These are phyloP conservation scores for Hemisphaericaspora xylanilytica DNA, from an alignment of 1,139 yeast species.

Conservation along the genomic window DNA sequence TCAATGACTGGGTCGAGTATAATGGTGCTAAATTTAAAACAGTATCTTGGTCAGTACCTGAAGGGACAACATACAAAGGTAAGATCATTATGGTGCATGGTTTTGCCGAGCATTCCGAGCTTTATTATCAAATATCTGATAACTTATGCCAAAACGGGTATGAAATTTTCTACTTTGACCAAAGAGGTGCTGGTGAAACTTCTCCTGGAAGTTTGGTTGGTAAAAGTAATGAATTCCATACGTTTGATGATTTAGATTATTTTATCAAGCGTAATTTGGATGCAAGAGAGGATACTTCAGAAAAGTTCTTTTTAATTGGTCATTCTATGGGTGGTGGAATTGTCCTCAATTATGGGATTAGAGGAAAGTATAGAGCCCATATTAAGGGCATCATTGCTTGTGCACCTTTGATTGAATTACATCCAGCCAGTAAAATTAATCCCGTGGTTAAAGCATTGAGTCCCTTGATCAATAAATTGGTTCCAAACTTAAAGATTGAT, in stretches of 20 bases:
- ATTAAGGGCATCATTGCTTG: slow-evolving; percentile 57
- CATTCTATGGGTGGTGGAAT: slow-evolving; percentile 98
- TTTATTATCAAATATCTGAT: slow-evolving; percentile 62
- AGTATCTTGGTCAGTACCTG: slow-evolving; percentile 40
- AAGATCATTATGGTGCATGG: slow-evolving; percentile 74
- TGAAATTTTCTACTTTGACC: slow-evolving; percentile 77
- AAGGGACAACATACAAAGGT: slow-evolving; percentile 43
- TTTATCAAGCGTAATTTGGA: slow-evolving; percentile 45
- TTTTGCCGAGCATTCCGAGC: slow-evolving; percentile 61
- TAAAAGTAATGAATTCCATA: slow-evolving; percentile 59
- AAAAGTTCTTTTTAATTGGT: slow-evolving; percentile 65
- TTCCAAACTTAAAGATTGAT: slow-evolving; percentile 57
- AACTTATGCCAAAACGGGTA: slow-evolving; percentile 58
- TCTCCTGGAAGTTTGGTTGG: slow-evolving; percentile 62
- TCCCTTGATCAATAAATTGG: slow-evolving; percentile 44
- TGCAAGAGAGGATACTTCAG: slow-evolving; percentile 17
- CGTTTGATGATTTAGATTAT: slow-evolving; percentile 68
- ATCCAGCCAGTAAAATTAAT: slow-evolving; percentile 59
- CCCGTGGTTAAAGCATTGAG: slow-evolving; percentile 42
- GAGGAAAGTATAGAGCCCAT: slow-evolving; percentile 56
- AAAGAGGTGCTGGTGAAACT: slow-evolving; percentile 85
- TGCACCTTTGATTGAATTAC: slow-evolving; percentile 68
- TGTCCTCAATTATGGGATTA: slow-evolving; percentile 66
- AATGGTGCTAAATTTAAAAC: slow-evolving; percentile 42
- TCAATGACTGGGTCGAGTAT: slow-evolving; percentile 26